A percentile compares a stretch with the other conserved stretches of the same genome.
phyloP scores from a whole-genome alignment of 2,329 filamentous ascomycete genomes.

The Pseudofabraea citricarpa region DNA sequence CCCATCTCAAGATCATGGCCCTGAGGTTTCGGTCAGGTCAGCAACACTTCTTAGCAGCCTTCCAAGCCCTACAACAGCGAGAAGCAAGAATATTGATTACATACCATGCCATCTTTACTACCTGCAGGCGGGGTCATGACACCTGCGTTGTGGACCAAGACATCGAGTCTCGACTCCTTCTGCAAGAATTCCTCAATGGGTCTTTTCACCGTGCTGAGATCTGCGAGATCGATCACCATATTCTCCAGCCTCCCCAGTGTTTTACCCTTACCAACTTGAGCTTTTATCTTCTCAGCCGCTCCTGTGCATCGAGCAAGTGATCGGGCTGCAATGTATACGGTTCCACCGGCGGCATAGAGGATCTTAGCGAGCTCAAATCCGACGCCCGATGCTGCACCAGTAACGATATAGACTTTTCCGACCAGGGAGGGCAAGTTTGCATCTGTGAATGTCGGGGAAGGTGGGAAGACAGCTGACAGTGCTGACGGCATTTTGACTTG shows the following conservation, averaged over 20 bases:
- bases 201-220: constrained; percentile 23
- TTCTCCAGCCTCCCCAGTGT: constrained; percentile 10
- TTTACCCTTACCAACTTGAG: constrained; percentile 1
- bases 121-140: constrained; percentile 37
- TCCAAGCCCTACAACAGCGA: too few species aligned
- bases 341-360: constrained; percentile 43
- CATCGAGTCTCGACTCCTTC: constrained; percentile 30
- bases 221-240: constrained; percentile 22
- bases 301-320: constrained; percentile 32
- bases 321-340: constrained; percentile 46
- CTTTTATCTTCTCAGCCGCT: constrained; percentile 37
- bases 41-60: neutral
- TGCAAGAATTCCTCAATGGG: constrained; percentile 24
- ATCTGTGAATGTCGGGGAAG: constrained; percentile 37
- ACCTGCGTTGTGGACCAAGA: constrained; percentile 42
- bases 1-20: constrained; percentile 20
- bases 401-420: constrained; percentile 39
- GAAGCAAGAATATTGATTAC: too few species aligned
- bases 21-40: constrained; percentile 3
- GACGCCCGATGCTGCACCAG: constrained; percentile 30
- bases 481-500: neutral
- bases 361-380: constrained; percentile 44
- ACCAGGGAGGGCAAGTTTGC: constrained; percentile 33
- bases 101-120: constrained; percentile 29
- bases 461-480: constrained; percentile 26